These are phyloP conservation scores for Lactarius sanguifluus DNA, from an alignment of 768 basidiomycete species.

Conservation along the genomic window DNA sequence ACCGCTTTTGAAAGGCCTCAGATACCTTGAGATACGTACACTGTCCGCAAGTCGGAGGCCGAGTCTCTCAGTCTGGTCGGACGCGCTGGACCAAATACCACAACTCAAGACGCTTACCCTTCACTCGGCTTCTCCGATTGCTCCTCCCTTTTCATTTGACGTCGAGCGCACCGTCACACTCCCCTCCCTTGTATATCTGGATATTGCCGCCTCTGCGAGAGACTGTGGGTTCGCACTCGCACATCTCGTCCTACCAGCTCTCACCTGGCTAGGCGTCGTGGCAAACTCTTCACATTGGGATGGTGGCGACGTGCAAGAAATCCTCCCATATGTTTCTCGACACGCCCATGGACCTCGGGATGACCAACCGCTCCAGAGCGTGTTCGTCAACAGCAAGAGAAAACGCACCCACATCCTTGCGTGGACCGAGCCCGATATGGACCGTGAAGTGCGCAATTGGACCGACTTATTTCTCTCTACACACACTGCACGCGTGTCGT, in stretches of 20 bases:
- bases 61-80: neutral
- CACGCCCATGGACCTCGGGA: slow-evolving; percentile 15
- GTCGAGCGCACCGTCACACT: neutral
- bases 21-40: neutral
- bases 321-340: slow-evolving; percentile 5
- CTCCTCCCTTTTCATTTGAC: neutral
- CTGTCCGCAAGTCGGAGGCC: neutral
- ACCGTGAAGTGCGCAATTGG: neutral
- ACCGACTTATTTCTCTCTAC: too few relatives aligned
- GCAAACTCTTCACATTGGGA: neutral
- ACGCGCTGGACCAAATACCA: slow-evolving; percentile 5
- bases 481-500: neutral
- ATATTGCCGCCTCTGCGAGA: neutral
- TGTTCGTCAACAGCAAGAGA: neutral
- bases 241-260: slow-evolving; percentile 12
- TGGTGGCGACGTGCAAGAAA: neutral
- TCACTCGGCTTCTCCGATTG: neutral
- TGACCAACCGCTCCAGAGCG: slow-evolving; percentile 5
- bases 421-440: slow-evolving; percentile 9
- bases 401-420: neutral
- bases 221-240: slow-evolving; percentile 11
- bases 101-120: neutral
- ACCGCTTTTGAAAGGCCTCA: slow-evolving; percentile 10
- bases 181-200: neutral
- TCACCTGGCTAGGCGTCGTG: slow-evolving; percentile 5